Evolutionary conservation across 345 rosid species (phyloP), one percentile per base, ranked within the genome.

Genomic region (Citrus reticulata): DNA sequence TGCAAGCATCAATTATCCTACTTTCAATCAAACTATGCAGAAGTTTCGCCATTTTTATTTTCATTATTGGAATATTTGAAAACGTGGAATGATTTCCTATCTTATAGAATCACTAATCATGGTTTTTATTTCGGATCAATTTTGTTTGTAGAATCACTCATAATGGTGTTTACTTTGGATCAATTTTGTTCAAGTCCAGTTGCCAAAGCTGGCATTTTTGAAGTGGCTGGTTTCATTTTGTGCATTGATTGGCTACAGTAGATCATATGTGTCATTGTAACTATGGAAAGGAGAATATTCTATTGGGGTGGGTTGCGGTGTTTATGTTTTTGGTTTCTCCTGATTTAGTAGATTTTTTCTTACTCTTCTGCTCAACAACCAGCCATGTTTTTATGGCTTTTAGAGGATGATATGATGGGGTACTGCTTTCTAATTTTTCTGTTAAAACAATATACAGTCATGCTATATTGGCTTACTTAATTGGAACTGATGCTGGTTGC

Each of bases 401-500:
- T n/a, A 67, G 61, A 7, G 24, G 25, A 67, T 57, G 35, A 22
- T 11, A 24, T 29, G 49, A 51, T 17, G 34, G 58, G 20, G 5
- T 30, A 13, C 35, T 39, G 32, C 6, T 4, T 40, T 66, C 57
- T 27, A 30, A 40, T 67, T 24, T 34, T 39, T 71, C 73, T 60
- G 8, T 74, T 19, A 39, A 54, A 67, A 68, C 73, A 14, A 16
- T 71, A n/a, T 34, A 68, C 34, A 24, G 64, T 66, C 42, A 59
- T 40, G 35, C 68, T 55, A 17, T 73, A 5, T 68, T 64, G 62
- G 17, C 75, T 71, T 70, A 60, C 55, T 66, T 67, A 27, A 27
- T 49, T 35, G 72, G 61, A 61, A 13, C 49, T 37, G 30, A 74
- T 88, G 49, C 42, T 35, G 14, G 76, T n/a, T 88, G 77, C 85